phyloP scores from a whole-genome alignment of 345 rosid genomes.

The Moricandia arvensis region DNA sequence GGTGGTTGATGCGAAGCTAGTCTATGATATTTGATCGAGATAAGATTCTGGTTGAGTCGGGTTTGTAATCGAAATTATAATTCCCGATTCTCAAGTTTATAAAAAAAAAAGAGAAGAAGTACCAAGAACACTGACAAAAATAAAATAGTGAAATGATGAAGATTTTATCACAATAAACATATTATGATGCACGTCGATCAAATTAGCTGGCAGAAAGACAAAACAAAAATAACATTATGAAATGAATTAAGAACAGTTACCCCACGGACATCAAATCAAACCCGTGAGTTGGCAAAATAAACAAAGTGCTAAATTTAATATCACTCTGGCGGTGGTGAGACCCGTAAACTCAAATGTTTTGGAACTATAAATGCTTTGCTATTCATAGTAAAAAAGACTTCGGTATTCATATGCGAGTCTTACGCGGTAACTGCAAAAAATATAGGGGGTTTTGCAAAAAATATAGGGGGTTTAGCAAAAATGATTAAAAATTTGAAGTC shows the following conservation, averaged over 20 bases:
- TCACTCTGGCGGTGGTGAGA: background rate
- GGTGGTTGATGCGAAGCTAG: no score
- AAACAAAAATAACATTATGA: background rate
- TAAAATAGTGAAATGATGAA: no score
- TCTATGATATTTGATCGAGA: no score
- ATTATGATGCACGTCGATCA: background rate
- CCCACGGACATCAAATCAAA: conserved; percentile 23
- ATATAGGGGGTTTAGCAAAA: no score
- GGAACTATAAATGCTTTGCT: background rate
- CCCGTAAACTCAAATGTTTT: background rate
- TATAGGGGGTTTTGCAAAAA: no score
- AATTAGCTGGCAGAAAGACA: background rate
- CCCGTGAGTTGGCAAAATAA: conserved; percentile 32
- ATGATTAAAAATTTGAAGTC: no score
- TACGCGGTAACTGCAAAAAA: background rate
- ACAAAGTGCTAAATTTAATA: background rate
- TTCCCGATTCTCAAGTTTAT: no score
- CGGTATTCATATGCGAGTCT: background rate
- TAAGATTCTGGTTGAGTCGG: no score
- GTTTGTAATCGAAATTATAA: no score
- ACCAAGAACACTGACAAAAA: no score
- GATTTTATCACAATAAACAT: background rate
- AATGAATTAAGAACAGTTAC: conserved; percentile 20
- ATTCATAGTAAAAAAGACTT: background rate
- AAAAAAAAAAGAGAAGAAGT: background rate